These are phyloP conservation scores for Sporothrix pallida DNA, from an alignment of 2,329 filamentous ascomycete genomes.

Conservation along the genomic window DNA sequence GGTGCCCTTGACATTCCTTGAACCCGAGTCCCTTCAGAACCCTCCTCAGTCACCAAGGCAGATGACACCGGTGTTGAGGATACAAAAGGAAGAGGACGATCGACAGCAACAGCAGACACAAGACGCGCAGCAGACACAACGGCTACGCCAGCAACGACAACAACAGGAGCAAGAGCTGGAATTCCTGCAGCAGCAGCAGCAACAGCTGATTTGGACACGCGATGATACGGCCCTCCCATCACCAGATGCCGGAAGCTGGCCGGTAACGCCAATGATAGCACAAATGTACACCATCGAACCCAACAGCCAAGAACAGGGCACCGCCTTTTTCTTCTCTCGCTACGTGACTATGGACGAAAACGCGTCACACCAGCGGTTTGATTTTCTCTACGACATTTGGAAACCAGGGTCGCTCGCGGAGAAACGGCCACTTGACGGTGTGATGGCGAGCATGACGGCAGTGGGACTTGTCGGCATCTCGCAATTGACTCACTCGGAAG, in stretches of 20 bases:
- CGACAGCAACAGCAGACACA: background rate
- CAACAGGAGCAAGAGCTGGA: background rate
- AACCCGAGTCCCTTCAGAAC: constrained; percentile 26
- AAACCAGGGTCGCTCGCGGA: constrained; percentile 49
- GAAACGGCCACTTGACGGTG: constrained; percentile 50
- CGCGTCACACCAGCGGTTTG: constrained; percentile 57
- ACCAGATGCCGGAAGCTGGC: constrained; percentile 45
- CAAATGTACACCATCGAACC: constrained; percentile 45
- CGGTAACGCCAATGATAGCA: constrained; percentile 42
- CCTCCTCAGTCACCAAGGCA: constrained; percentile 8
- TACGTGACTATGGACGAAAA: constrained; percentile 55
- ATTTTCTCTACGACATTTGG: constrained; percentile 61
- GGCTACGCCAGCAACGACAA: background rate
- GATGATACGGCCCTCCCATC: constrained; percentile 45
- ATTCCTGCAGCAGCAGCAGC: constrained; percentile 11
- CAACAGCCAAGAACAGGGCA: constrained; percentile 52
- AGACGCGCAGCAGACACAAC: background rate
- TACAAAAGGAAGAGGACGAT: background rate
- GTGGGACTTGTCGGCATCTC: constrained; percentile 61
- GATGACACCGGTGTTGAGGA: background rate
- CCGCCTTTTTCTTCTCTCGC: constrained; percentile 58
- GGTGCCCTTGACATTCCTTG: constrained; percentile 5
- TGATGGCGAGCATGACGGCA: constrained; percentile 60
- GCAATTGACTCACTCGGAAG: constrained; percentile 50
- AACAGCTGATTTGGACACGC: constrained; percentile 34